A percentile compares a stretch with the other conserved stretches of the same genome.
Evolutionary conservation across 2,329 filamentous ascomycete genomes (phyloP).

Genomic region (Macroventuria anomochaeta): DNA sequence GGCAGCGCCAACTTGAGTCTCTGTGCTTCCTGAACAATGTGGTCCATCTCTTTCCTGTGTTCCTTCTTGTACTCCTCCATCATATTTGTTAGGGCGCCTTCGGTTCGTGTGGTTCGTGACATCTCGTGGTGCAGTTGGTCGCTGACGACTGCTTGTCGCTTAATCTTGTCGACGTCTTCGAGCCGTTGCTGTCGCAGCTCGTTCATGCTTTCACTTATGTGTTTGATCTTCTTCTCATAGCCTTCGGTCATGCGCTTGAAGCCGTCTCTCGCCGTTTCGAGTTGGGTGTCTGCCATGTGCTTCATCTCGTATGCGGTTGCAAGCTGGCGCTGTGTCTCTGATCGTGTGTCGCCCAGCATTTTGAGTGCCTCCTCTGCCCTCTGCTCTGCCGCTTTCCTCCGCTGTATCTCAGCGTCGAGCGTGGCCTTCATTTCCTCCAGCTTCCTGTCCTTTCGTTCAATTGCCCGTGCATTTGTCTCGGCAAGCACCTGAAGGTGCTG

Average conservation of each 20-base stretch:
- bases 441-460: conserved; percentile 76
- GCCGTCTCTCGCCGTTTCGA: conserved; percentile 71
- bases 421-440: conserved; percentile 71
- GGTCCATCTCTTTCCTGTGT: conserved; percentile 66
- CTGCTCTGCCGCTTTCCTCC: conserved; percentile 64
- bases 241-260: conserved; percentile 70
- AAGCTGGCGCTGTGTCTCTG: conserved; percentile 67
- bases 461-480: conserved; percentile 72
- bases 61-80: conserved; percentile 70
- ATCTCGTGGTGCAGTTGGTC: conserved; percentile 77
- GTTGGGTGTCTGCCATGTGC: conserved; percentile 64
- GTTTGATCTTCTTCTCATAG: conserved; percentile 54
- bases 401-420: conserved; percentile 69
- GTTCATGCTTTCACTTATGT: conserved; percentile 57
- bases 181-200: conserved; percentile 38
- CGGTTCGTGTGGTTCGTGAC: conserved; percentile 65
- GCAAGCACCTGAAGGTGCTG: conserved; percentile 73
- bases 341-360: conserved; percentile 67
- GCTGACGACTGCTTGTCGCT: conserved; percentile 69
- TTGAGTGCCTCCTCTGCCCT: conserved; percentile 67
- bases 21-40: conserved; percentile 65
- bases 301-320: conserved; percentile 60
- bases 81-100: conserved; percentile 64
- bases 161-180: conserved; percentile 45
- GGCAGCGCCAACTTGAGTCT: conserved; percentile 62